Evolutionary conservation across 768 basidiomycete genomes (phyloP).

Genomic region (Mycena vulgaris): DNA sequence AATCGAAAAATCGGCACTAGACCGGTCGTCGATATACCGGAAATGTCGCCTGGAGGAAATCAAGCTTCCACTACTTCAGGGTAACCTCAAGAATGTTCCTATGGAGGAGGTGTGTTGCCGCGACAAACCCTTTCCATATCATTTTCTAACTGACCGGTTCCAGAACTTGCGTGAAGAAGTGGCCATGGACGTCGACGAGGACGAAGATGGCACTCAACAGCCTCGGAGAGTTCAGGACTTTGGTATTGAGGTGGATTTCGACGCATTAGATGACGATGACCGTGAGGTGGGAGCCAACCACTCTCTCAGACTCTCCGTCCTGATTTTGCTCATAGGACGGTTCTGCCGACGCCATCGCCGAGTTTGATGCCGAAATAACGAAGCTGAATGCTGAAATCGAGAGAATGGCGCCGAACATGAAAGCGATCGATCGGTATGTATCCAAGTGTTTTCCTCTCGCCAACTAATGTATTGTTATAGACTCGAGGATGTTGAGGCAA

Average conservation of each 20-base stretch:
- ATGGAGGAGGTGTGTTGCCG: conserved; percentile 87
- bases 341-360: conserved; percentile 73
- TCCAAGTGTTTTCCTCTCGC: neutral
- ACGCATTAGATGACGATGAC: conserved; percentile 80
- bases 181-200: conserved; percentile 94
- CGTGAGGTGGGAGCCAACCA: conserved; percentile 62
- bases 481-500: conserved; percentile 87
- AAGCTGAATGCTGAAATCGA: conserved; percentile 88
- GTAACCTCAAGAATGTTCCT: conserved; percentile 88
- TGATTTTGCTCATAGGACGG: conserved; percentile 64
- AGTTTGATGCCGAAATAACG: conserved; percentile 80
- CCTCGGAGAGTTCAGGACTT: conserved; percentile 83
- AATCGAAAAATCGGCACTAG: conserved; percentile 89
- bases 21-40: conserved; percentile 89
- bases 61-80: conserved; percentile 80
- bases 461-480: conserved; percentile 51
- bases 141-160: conserved; percentile 25
- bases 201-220: conserved; percentile 85
- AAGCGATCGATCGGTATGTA: conserved; percentile 89
- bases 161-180: conserved; percentile 89
- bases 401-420: conserved; percentile 96
- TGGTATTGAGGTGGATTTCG: conserved; percentile 93
- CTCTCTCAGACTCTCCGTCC: neutral
- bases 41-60: conserved; percentile 96
- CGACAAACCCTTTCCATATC: neutral